A percentile compares a stretch with the other conserved stretches of the same genome.
These are phyloP conservation scores for Funneliformis caledonium DNA, from an alignment of 371 early-diverging fungal genomes.

Conservation along the genomic window DNA sequence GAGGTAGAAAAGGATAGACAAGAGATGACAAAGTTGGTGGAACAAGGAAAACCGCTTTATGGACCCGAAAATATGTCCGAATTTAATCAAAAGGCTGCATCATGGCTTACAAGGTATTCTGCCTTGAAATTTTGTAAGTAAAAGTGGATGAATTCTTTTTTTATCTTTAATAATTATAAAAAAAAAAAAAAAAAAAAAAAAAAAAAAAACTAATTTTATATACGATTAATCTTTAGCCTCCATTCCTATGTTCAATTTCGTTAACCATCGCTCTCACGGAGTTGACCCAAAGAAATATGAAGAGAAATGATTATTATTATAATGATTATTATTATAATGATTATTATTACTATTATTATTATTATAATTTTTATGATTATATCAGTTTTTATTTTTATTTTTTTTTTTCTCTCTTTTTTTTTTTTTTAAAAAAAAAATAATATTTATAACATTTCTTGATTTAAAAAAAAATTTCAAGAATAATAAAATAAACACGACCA, in stretches of 20 bases:
- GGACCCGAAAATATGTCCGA: conserved; percentile 68
- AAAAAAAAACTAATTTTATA: not conserved
- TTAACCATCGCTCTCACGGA: conserved; percentile 81
- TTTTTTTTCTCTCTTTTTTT: too few relatives aligned
- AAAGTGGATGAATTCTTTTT: not conserved
- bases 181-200: not conserved
- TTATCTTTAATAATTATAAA: too few relatives aligned
- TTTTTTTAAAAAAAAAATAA: too few relatives aligned
- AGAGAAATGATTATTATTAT: not conserved
- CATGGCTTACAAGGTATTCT: conserved; percentile 72
- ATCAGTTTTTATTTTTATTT: too few relatives aligned
- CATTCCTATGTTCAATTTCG: conserved; percentile 84
- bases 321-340: too few relatives aligned
- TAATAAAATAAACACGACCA: too few relatives aligned
- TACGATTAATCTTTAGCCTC: conserved; percentile 50
- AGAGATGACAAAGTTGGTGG: conserved; percentile 68
- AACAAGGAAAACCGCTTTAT: conserved; percentile 74
- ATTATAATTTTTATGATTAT: too few relatives aligned
- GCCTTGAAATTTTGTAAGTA: conserved; percentile 71
- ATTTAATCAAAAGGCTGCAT: conserved; percentile 67
- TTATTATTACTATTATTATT: too few relatives aligned
- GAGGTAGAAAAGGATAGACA: conserved; percentile 75
- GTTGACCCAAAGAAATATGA: conserved; percentile 62
- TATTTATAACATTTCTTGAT: too few relatives aligned
- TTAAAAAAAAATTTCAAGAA: too few relatives aligned